phyloP scores from a whole-genome alignment of 2,329 filamentous ascomycete genomes.

The Elsinoe australis region DNA sequence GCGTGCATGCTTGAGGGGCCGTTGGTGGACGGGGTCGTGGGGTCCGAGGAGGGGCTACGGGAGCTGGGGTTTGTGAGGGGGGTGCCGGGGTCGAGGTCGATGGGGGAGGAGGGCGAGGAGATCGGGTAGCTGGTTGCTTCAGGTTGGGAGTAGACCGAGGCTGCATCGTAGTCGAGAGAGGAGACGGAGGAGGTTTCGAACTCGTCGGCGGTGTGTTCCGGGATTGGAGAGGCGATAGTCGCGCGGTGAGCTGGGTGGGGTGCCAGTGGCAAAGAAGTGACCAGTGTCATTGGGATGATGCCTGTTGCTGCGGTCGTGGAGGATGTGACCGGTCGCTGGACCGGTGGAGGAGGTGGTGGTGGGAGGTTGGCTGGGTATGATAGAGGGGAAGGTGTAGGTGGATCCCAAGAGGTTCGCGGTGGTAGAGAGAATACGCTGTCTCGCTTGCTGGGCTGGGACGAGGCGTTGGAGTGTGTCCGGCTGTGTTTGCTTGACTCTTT shows the following conservation, averaged over 20 bases:
- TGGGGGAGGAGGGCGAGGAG: neutral
- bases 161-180: constrained; percentile 12
- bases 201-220: neutral
- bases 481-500: constrained; percentile 7
- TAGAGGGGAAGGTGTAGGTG: constrained; percentile 1
- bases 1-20: neutral
- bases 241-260: constrained; percentile 5
- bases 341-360: constrained; percentile 3
- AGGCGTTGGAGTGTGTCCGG: constrained; percentile 4
- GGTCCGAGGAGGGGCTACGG: neutral
- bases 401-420: constrained; percentile 3
- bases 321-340: neutral
- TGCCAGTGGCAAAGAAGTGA: constrained; percentile 1
- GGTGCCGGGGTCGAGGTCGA: constrained; percentile 1
- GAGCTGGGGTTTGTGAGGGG: constrained; percentile 8
- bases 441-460: constrained; percentile 9
- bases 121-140: neutral
- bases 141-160: constrained; percentile 14
- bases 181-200: neutral
- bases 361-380: constrained; percentile 3
- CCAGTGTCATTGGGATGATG: constrained; percentile 4
- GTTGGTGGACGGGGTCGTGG: neutral
- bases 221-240: constrained; percentile 3
- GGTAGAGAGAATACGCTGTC: constrained; percentile 9
- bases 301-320: constrained; percentile 4